phyloP scores from a whole-genome alignment of 371 early-diverging fungal species.

The Syncephalis plumigaleata region DNA sequence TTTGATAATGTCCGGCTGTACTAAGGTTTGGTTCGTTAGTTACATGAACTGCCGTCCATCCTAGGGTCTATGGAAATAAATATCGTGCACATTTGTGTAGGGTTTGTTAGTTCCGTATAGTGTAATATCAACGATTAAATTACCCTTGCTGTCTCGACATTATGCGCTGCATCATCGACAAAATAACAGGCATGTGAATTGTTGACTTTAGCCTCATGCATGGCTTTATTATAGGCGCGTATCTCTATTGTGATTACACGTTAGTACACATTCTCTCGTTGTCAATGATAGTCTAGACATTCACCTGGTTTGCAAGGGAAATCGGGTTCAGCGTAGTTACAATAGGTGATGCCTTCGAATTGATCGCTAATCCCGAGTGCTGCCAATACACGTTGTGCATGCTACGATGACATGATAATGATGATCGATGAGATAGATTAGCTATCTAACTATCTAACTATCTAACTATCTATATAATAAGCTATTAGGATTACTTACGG shows the following conservation, averaged over 20 bases:
- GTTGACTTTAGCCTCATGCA: slow-evolving; percentile 44
- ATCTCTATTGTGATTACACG: slow-evolving; percentile 10
- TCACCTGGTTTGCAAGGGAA: slow-evolving; percentile 66
- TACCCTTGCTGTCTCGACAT: slow-evolving; percentile 42
- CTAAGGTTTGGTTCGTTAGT: slow-evolving; percentile 22
- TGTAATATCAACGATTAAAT: too few relatives aligned
- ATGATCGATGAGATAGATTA: too few relatives aligned
- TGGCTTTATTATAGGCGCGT: slow-evolving; percentile 35
- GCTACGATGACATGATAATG: slow-evolving; percentile 14
- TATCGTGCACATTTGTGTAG: too few relatives aligned
- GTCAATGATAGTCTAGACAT: background rate
- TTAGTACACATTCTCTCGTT: background rate
- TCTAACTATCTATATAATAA: too few relatives aligned
- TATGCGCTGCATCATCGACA: slow-evolving; percentile 55
- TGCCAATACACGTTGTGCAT: slow-evolving; percentile 46
- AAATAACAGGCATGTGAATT: slow-evolving; percentile 41
- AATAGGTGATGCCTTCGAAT: slow-evolving; percentile 65
- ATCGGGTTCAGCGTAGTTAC: slow-evolving; percentile 46
- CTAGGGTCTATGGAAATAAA: slow-evolving; percentile 22
- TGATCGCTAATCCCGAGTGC: slow-evolving; percentile 46
- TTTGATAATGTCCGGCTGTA: slow-evolving; percentile 34
- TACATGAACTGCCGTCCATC: slow-evolving; percentile 56
- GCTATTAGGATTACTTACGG: too few relatives aligned
- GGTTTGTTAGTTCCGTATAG: too few relatives aligned
- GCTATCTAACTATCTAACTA: too few relatives aligned